Evolutionary conservation across 139 green algal species (phyloP).

Genomic region (Volvox africanus): DNA sequence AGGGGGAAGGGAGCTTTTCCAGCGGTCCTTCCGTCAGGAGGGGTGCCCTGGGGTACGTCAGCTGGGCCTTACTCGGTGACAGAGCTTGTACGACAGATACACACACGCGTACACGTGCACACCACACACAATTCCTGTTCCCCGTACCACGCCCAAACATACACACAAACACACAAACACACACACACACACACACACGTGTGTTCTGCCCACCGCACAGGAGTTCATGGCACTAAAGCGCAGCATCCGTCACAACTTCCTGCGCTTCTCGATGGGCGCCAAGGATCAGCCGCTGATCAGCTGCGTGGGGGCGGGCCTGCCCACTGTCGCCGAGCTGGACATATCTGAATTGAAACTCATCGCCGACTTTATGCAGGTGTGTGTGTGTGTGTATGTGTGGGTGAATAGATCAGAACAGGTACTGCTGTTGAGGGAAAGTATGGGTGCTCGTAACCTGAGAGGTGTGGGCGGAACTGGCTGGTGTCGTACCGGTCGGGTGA

Average conservation of each 20-base stretch:
- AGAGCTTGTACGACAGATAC: too few relatives aligned
- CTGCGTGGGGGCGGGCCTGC: slow-evolving; percentile 6
- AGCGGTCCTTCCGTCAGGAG: too few relatives aligned
- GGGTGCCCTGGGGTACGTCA: too few relatives aligned
- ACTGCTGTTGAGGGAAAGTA: not conserved
- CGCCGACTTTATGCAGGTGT: slow-evolving; percentile 71
- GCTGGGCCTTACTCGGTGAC: too few relatives aligned
- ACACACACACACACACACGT: too few relatives aligned
- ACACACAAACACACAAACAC: not conserved
- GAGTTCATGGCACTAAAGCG: slow-evolving; percentile 64
- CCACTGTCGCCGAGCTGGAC: slow-evolving; percentile 62
- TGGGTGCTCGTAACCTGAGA: not conserved
- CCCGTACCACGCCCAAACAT: too few relatives aligned
- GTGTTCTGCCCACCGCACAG: not conserved
- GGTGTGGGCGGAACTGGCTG: not conserved
- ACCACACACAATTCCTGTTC: too few relatives aligned
- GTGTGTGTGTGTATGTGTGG: not conserved
- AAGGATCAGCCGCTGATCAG: slow-evolving; percentile 55
- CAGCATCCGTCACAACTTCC: slow-evolving; percentile 67
- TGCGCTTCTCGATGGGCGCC: slow-evolving; percentile 63
- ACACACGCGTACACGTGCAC: not conserved
- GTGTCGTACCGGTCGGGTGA: too few relatives aligned
- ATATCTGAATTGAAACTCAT: slow-evolving; percentile 72
- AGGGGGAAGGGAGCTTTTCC: too few relatives aligned
- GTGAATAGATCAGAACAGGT: not conserved